phyloP scores from a whole-genome alignment of 371 early-diverging fungal species.

The Capillidium rhysosporum region DNA sequence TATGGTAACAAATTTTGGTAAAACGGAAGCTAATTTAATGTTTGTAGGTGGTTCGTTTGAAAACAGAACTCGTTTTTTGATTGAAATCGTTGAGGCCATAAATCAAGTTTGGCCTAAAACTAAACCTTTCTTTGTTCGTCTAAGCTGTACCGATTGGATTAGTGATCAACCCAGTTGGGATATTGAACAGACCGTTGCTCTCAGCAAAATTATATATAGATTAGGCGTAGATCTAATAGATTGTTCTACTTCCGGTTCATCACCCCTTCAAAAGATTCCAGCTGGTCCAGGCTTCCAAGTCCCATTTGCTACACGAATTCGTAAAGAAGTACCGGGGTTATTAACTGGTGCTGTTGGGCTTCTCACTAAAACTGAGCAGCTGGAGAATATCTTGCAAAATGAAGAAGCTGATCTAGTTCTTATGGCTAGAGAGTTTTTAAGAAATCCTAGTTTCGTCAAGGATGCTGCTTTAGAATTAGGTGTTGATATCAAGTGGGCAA shows the following conservation, averaged over 20 bases:
- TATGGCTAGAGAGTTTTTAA: constrained; percentile 50
- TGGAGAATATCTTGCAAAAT: constrained; percentile 37
- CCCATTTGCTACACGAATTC: constrained; percentile 34
- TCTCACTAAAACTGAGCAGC: constrained; percentile 38
- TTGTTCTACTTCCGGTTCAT: constrained; percentile 48
- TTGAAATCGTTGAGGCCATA: constrained; percentile 37
- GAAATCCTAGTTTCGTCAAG: constrained; percentile 32
- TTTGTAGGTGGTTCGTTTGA: constrained; percentile 47
- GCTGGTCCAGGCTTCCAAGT: constrained; percentile 45
- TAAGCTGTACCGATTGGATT: constrained; percentile 55
- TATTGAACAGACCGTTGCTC: constrained; percentile 35
- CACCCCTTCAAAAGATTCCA: constrained; percentile 22
- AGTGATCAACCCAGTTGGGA: constrained; percentile 29
- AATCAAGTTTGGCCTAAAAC: constrained; percentile 47
- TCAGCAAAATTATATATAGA: constrained; percentile 27
- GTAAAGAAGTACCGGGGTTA: constrained; percentile 25
- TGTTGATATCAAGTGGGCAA: constrained; percentile 12
- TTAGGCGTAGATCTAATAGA: constrained; percentile 60
- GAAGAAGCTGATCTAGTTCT: constrained; percentile 54
- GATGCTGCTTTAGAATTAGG: constrained; percentile 34
- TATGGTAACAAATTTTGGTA: constrained; percentile 23
- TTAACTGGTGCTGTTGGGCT: constrained; percentile 49
- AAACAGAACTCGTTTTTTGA: constrained; percentile 44
- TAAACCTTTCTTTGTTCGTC: constrained; percentile 63
- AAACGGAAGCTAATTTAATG: background rate